Base-by-base conservation (phyloP, 768 basidiomycete species). In the Paxillus ammoniavirescens region DNA sequence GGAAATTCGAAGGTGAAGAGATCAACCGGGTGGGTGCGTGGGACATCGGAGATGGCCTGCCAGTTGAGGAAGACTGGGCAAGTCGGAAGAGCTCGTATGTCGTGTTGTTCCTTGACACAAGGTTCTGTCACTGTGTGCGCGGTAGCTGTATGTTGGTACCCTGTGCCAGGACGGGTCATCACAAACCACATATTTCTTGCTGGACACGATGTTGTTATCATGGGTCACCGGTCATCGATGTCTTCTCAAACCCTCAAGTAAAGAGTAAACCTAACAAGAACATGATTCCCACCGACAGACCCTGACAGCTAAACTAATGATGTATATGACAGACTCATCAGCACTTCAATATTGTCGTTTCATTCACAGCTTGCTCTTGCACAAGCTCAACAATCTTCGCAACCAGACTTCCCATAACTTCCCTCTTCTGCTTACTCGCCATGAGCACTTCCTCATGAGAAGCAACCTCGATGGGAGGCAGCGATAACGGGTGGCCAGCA, bases 401-500 rank as follows among this genome's bases (percentile, higher is more conserved):
- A 8, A 95, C 90, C 38, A 95, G 70, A 47, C 67, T 70, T 68
- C 81, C 82, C 82, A 95, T 84, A 33, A 84, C 76, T 30, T 86
- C 83, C 3, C 84, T 88, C 68, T 89, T 91, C 62, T 77, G 71
- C 61, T 70, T 80, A 10, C 91, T 86, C 23, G 82, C 74, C 10
- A 70, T 69, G 13, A 95, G 70, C 14, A 94, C 92, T 65, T 94
- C 91, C 9, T 82, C 88, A 61, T 93, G 91, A 18, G 87, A 86
- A 4, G 91, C 87, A 7, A 77, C 75, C 49, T 76, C 72, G 3
- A 69, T 69, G 5, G 64, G 57, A 3, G 77, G 74, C 12, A 70
- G 55, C 52, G 77, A 71, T 4, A 84, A 55, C 7, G 70, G 65
- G 61, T 73, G 78, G 5, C 89, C 90, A 35, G 82, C 76, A 21